Evolutionary conservation across 768 basidiomycete species (phyloP).

Genomic region (Tricholoma furcatifolium): DNA sequence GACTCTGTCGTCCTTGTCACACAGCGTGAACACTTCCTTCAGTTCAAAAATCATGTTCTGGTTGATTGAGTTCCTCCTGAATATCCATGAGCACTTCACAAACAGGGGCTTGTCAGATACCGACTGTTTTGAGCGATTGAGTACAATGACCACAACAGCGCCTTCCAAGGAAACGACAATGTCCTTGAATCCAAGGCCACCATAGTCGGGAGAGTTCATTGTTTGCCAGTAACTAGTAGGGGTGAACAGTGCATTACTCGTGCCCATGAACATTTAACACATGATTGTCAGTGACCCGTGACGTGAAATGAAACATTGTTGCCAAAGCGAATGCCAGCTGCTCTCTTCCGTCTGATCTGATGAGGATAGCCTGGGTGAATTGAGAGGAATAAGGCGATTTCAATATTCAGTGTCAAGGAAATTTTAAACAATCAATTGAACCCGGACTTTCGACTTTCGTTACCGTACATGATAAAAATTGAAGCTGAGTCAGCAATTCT

Average conservation of each 20-base stretch:
- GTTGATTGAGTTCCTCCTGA: conserved; percentile 47
- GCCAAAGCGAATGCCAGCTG: too few species aligned
- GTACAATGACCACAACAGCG: conserved; percentile 38
- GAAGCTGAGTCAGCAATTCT: conserved; percentile 11
- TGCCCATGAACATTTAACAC: too few species aligned
- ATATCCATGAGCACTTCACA: background rate
- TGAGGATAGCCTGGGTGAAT: too few species aligned
- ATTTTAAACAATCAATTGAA: too few species aligned
- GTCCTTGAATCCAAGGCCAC: conserved; percentile 35
- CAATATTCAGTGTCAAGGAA: too few species aligned
- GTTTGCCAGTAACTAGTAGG: background rate
- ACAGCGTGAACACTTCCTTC: conserved; percentile 40
- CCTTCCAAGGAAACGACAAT: conserved; percentile 45
- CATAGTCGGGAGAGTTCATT: conserved; percentile 36
- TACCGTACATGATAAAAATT: background rate
- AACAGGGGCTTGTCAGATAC: conserved; percentile 10
- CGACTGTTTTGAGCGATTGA: conserved; percentile 50
- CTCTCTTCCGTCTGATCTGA: too few species aligned
- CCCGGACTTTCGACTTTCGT: background rate
- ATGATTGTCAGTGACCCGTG: too few species aligned
- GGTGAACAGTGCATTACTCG: too few species aligned
- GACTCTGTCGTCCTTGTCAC: conserved; percentile 53
- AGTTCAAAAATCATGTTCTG: conserved; percentile 34
- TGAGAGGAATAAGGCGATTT: too few species aligned
- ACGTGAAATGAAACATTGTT: too few species aligned